Percentiles rank a stretch among this genome's conserved stretches.
Evolutionary conservation across 352 stramenopile species (phyloP).

Genomic region (Elongisporangium undulatum): DNA sequence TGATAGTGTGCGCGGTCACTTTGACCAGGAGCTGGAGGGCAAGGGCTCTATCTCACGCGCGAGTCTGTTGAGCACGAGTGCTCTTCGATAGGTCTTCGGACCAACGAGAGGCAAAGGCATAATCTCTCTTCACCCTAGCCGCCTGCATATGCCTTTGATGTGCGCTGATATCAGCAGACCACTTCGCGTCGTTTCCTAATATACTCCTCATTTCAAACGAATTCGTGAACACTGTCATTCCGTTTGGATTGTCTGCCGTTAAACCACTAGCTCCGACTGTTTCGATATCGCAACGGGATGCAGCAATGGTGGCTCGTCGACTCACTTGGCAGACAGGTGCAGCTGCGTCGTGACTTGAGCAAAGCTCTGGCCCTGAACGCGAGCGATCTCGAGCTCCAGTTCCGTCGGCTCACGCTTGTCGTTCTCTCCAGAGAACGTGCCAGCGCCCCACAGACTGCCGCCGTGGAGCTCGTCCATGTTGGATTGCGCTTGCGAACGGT

Average conservation of each 20-base stretch:
- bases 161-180: too few relatives aligned
- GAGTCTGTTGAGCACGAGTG: neutral
- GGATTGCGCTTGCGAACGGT: constrained; percentile 18
- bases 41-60: too few relatives aligned
- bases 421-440: constrained; percentile 51
- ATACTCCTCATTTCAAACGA: constrained; percentile 4
- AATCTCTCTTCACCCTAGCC: too few relatives aligned
- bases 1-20: neutral
- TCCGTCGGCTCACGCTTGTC: constrained; percentile 50
- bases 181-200: too few relatives aligned
- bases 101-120: too few relatives aligned
- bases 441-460: constrained; percentile 43
- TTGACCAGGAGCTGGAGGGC: neutral
- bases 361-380: constrained; percentile 58
- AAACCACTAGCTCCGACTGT: neutral
- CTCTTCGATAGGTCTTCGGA: too few relatives aligned
- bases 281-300: too few relatives aligned
- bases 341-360: constrained; percentile 20
- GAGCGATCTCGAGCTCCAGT: constrained; percentile 47
- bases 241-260: constrained; percentile 6
- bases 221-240: too few relatives aligned
- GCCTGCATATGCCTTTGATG: too few relatives aligned
- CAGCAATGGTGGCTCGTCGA: too few relatives aligned
- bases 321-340: too few relatives aligned
- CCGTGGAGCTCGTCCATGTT: constrained; percentile 37